Percentiles rank a stretch among this genome's conserved stretches.
Conservation (phyloP, 805 yeast species). For the Saturnispora diversa region DNA sequence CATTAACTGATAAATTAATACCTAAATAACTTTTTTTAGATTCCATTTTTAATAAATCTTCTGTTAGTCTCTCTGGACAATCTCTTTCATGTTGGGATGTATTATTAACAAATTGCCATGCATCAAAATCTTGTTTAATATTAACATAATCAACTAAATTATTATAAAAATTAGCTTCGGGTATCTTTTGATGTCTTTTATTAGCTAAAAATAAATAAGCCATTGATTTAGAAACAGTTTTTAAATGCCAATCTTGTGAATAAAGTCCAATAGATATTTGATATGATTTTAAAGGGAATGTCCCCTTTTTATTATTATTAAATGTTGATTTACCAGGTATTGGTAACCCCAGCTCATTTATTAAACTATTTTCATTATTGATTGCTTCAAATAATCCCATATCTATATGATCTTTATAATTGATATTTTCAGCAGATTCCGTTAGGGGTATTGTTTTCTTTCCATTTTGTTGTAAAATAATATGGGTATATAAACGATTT, state of each 20-base stretch:
- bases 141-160: conserved; percentile 74
- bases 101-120: conserved; percentile 55
- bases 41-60: conserved; percentile 38
- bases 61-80: conserved; percentile 31
- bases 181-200: conserved; percentile 30
- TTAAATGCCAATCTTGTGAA: conserved; percentile 75
- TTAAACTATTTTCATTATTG: conserved; percentile 3
- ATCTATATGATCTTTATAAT: conserved; percentile 21
- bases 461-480: conserved; percentile 19
- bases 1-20: conserved; percentile 22
- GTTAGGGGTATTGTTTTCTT: conserved; percentile 13
- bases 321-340: conserved; percentile 3
- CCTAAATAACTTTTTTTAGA: conserved; percentile 30
- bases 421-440: conserved; percentile 24
- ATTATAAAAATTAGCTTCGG: conserved; percentile 77
- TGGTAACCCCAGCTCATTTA: conserved; percentile 4
- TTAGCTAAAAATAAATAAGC: conserved; percentile 51
- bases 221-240: conserved; percentile 54
- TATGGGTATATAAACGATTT: conserved; percentile 40
- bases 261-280: conserved; percentile 52
- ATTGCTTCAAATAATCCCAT: conserved; percentile 3
- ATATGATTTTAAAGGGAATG: too few species aligned
- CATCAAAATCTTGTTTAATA: conserved; percentile 70
- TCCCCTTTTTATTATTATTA: conserved; percentile 16
- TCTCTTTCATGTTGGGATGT: conserved; percentile 16